Base-by-base conservation (phyloP, 108 stramenopile species). In the Cyclostephanos tholiformis region DNA sequence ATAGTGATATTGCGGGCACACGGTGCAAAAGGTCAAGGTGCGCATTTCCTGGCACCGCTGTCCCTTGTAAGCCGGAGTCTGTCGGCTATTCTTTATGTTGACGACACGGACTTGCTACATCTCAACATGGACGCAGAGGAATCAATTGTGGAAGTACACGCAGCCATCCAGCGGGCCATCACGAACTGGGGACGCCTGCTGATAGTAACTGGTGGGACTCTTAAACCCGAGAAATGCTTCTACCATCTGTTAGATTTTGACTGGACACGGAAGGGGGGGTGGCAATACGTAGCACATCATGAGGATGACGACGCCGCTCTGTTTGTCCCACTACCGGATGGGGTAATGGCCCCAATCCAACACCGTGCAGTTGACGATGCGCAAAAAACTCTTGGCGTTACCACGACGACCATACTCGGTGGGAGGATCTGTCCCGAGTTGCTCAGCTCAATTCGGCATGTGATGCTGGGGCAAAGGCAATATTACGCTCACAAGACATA, bases 221-320 rank as follows among this genome's bases (percentile, higher is more conserved):
- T 51, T 29, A 73, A 73, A 39, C 72, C 72, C n/a, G 35, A 26
- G 0, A 73, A 73, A 27, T 73, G 72, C 51, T 65, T 65, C 25
- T 64, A 63, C 13, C 48, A 71, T 39, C 48, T 71, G 16, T 35
- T 71, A 19, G 22, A 38, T 27, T 71, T 71, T 19, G 46, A 6
- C 0, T 65, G 72, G 63, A 29, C 20, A 19, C 35, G 1, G 13
- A 41, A 55, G 17, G 72, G 72, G 9, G 39, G 43, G 0, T 73
- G 72, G 53, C 20, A 39, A 19, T 63, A 72, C 32, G 29, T 63
- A 3, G 17, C 8, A 12, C 39, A 51, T 20, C 19, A 48, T 2
- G 60, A n/a, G 11, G 46, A 63, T n/a, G 27, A 46, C 1, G 49
- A 20, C 11, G 43, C 26, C 52, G 32, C 22, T 6, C 16, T 73